Evolutionary conservation across 23 red algal genomes (phyloP).

Genomic region (Gracilariopsis chorda): DNA sequence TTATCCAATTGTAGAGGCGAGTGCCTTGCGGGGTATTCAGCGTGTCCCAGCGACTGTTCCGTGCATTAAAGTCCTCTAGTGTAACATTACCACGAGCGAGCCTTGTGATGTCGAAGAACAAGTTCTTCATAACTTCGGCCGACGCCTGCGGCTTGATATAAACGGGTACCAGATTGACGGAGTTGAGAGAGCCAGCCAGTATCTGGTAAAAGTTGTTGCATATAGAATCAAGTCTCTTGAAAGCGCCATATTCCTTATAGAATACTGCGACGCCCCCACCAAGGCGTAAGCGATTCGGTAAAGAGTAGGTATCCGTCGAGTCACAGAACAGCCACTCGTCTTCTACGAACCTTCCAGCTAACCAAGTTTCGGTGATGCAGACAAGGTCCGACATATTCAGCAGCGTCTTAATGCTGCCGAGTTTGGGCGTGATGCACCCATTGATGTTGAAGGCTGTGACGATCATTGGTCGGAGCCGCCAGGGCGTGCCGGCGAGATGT

Average conservation of each 20-base stretch:
- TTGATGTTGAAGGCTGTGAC: not conserved
- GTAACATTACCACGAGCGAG: not conserved
- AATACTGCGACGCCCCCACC: too few species aligned
- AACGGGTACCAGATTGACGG: too few species aligned
- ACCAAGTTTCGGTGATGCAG: too few species aligned
- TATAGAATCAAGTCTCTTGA: too few species aligned
- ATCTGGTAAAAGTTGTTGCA: too few species aligned
- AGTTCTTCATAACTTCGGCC: not conserved
- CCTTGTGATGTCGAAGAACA: not conserved
- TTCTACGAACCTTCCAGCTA: too few species aligned
- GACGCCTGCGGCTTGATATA: not conserved
- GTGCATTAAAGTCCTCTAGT: not conserved
- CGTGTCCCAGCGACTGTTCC: not conserved
- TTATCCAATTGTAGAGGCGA: not conserved
- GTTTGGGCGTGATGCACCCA: not conserved
- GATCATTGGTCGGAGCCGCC: not conserved
- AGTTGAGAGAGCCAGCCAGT: too few species aligned
- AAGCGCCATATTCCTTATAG: too few species aligned
- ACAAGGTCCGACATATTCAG: not conserved
- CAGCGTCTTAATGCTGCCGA: not conserved
- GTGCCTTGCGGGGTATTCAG: not conserved
- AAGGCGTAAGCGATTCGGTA: too few species aligned
- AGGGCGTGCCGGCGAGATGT: too few species aligned
- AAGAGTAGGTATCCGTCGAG: too few species aligned
- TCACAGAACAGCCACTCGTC: too few species aligned